phyloP scores from a whole-genome alignment of 176 grass and related monocot species.

The Bothriochloa decipiens region DNA sequence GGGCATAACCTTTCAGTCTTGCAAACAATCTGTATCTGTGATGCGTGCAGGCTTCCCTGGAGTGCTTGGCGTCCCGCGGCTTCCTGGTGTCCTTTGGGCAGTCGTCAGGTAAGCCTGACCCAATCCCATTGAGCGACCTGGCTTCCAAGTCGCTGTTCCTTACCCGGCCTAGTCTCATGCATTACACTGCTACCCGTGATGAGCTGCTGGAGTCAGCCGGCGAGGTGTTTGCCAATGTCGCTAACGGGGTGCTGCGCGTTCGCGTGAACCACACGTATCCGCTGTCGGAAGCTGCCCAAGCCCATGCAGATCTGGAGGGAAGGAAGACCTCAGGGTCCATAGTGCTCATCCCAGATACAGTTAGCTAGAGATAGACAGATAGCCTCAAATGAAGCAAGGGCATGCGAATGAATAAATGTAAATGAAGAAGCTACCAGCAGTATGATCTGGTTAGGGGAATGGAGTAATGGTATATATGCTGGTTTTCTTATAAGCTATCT shows the following conservation, averaged over 20 bases:
- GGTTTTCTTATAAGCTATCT: background rate
- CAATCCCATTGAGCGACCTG: constrained; percentile 52
- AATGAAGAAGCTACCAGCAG: background rate
- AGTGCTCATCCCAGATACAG: constrained; percentile 58
- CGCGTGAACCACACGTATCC: constrained; percentile 66
- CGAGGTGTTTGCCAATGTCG: constrained; percentile 66
- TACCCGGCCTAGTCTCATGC: constrained; percentile 64
- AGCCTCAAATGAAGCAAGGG: background rate
- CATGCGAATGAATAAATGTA: constrained; percentile 3
- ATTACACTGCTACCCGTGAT: constrained; percentile 61
- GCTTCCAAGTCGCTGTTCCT: constrained; percentile 71
- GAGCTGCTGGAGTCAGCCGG: constrained; percentile 61
- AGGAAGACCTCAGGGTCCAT: constrained; percentile 71
- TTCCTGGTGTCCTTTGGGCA: constrained; percentile 73
- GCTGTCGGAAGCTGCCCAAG: constrained; percentile 56
- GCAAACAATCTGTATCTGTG: background rate
- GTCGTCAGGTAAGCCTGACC: constrained; percentile 65
- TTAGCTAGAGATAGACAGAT: background rate
- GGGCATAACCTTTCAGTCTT: background rate
- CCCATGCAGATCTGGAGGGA: constrained; percentile 64
- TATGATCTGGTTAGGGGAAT: background rate
- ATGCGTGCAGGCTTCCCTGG: constrained; percentile 56
- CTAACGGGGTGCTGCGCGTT: constrained; percentile 50
- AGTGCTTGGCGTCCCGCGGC: constrained; percentile 52
- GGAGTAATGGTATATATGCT: background rate